Percentiles rank a stretch among this genome's conserved stretches.
These are phyloP conservation scores for Fusarium pseudograminearum DNA, from an alignment of 2,329 filamentous ascomycete genomes.

Conservation along the genomic window DNA sequence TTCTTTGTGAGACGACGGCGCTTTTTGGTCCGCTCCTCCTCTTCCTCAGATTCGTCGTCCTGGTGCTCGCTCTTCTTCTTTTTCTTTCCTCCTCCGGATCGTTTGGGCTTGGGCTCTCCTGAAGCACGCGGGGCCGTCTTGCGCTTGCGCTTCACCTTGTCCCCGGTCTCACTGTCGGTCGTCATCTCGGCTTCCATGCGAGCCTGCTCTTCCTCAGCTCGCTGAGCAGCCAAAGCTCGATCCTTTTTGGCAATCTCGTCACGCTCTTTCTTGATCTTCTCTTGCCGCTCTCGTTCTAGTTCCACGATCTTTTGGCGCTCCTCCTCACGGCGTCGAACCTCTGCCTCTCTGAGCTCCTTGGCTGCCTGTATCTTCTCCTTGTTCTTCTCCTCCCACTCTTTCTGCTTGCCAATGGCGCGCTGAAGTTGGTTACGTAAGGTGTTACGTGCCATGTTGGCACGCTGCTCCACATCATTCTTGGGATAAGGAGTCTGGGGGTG, in stretches of 20 bases:
- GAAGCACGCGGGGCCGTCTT: slow-evolving; percentile 58
- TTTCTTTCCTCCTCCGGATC: slow-evolving; percentile 65
- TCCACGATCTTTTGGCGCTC: slow-evolving; percentile 76
- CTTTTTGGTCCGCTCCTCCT: slow-evolving; percentile 67
- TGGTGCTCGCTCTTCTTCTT: slow-evolving; percentile 56
- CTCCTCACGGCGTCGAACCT: slow-evolving; percentile 82
- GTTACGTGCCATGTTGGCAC: slow-evolving; percentile 96
- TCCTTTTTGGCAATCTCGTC: slow-evolving; percentile 83
- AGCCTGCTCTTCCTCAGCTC: slow-evolving; percentile 52
- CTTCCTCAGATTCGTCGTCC: slow-evolving; percentile 60
- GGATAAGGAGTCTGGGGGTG: slow-evolving; percentile 85
- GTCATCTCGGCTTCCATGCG: slow-evolving; percentile 78
- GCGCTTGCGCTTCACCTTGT: slow-evolving; percentile 83
- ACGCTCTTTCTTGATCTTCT: slow-evolving; percentile 88
- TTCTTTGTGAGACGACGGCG: slow-evolving; percentile 68
- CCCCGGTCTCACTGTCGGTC: slow-evolving; percentile 83
- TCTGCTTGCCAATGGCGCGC: slow-evolving; percentile 84
- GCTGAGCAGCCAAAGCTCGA: slow-evolving; percentile 77
- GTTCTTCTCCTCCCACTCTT: slow-evolving; percentile 93
- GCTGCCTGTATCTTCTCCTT: slow-evolving; percentile 87
- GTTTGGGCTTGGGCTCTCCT: slow-evolving; percentile 59
- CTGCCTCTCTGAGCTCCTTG: slow-evolving; percentile 81
- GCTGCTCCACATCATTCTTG: slow-evolving; percentile 88
- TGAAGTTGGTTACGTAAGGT: slow-evolving; percentile 94
- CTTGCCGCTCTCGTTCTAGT: slow-evolving; percentile 77